phyloP scores from a whole-genome alignment of 139 green algal species.

The Ettlia oleoabundans region DNA sequence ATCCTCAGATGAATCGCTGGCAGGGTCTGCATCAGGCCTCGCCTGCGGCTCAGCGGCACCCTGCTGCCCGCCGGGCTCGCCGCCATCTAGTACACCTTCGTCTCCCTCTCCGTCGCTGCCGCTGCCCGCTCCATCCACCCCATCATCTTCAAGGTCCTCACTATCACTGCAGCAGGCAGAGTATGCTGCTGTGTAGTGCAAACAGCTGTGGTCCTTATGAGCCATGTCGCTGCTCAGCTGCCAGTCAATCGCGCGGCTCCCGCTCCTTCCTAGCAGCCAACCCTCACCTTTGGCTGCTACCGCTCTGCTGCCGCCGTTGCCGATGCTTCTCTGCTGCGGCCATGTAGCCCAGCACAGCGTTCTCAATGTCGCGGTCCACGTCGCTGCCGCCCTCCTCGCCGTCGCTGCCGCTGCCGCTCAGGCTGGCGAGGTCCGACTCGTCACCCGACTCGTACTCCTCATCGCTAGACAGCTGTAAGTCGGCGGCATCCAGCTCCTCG shows the following conservation, averaged over 20 bases:
- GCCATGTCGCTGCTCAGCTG: too few species aligned
- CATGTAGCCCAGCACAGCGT: slow-evolving; percentile 66
- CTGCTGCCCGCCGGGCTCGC: background rate
- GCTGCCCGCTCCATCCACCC: background rate
- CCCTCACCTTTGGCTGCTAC: slow-evolving; percentile 10
- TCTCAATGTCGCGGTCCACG: slow-evolving; percentile 60
- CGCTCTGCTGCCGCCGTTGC: background rate
- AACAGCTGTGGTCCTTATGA: too few species aligned
- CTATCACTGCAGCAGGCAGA: background rate
- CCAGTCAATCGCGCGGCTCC: too few species aligned
- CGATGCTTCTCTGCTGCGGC: slow-evolving; percentile 11
- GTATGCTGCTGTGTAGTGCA: background rate
- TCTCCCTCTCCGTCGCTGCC: background rate
- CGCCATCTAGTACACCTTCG: background rate
- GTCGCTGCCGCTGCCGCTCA: slow-evolving; percentile 26
- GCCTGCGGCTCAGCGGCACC: background rate
- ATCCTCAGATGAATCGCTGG: slow-evolving; percentile 94
- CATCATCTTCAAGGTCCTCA: background rate
- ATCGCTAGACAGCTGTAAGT: slow-evolving; percentile 56
- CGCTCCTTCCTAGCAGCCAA: background rate
- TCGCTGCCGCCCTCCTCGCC: slow-evolving; percentile 37
- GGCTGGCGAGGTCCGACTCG: slow-evolving; percentile 34
- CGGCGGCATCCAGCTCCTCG: slow-evolving; percentile 22
- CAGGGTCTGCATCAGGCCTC: slow-evolving; percentile 34
- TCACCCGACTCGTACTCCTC: slow-evolving; percentile 48